Evolutionary conservation across 2,329 filamentous ascomycete species (phyloP).

Genomic region (Sporothrix curviconia): DNA sequence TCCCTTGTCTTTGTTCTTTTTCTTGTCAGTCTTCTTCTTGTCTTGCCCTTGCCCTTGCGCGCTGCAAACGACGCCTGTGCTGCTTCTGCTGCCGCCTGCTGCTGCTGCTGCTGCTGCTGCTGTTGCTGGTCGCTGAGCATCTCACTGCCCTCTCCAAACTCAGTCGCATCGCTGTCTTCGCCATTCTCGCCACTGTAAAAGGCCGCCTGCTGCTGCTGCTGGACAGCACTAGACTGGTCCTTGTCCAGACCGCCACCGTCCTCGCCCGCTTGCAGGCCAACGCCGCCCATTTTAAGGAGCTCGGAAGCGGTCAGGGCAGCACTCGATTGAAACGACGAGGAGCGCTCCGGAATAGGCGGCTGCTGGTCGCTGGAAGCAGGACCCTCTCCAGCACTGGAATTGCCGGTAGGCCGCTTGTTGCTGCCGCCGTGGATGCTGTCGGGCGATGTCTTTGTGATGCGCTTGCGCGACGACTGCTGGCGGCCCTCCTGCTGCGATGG

Average conservation of each 20-base stretch:
- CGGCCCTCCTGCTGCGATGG: not conserved
- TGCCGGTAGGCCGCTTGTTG: not conserved
- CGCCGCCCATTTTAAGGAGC: not conserved
- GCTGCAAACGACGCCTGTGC: not conserved
- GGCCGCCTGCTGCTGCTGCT: too few relatives aligned
- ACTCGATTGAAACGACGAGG: not conserved
- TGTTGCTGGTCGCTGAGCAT: not conserved
- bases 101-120: not conserved
- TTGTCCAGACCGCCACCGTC: not conserved
- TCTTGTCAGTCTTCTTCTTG: not conserved
- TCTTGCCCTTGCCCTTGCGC: not conserved
- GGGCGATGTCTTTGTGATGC: conserved; percentile 1
- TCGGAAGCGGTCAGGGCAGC: not conserved
- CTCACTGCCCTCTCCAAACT: not conserved
- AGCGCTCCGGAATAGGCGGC: not conserved
- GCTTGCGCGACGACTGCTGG: not conserved
- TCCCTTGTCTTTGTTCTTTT: conserved; percentile 1
- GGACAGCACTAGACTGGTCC: too few relatives aligned
- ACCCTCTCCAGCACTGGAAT: not conserved
- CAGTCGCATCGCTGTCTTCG: not conserved
- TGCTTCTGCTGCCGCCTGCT: not conserved
- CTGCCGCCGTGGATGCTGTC: not conserved
- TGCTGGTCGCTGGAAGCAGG: not conserved
- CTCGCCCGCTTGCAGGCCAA: not conserved
- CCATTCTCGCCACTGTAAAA: not conserved